Evolutionary conservation across 176 grass and related monocot genomes (phyloP).

Genomic region (Ananas comosus): DNA sequence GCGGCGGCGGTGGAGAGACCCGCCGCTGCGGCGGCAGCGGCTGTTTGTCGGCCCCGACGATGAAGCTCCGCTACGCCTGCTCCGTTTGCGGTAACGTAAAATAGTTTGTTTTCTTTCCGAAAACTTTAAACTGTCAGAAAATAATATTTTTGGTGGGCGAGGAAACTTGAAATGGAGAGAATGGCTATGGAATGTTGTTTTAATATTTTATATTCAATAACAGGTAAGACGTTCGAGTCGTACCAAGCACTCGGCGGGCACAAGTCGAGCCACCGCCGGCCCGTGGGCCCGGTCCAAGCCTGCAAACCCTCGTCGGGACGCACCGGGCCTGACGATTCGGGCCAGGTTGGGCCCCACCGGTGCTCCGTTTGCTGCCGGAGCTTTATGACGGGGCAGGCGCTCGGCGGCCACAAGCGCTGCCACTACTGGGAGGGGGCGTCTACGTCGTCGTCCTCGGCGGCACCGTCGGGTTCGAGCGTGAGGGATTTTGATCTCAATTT

Average conservation of each 20-base stretch:
- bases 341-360: conserved; percentile 24
- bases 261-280: conserved; percentile 73
- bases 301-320: background rate
- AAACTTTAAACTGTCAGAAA: too few relatives aligned
- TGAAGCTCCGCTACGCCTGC: conserved; percentile 45
- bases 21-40: too few relatives aligned
- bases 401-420: conserved; percentile 82
- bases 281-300: conserved; percentile 1
- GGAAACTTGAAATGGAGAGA: too few relatives aligned
- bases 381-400: conserved; percentile 65
- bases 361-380: conserved; percentile 51
- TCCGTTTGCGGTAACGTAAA: conserved; percentile 33
- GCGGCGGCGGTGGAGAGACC: too few relatives aligned
- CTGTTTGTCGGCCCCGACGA: background rate
- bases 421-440: conserved; percentile 70
- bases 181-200: too few relatives aligned
- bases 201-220: too few relatives aligned
- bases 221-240: conserved; percentile 48
- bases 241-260: conserved; percentile 78
- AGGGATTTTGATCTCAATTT: conserved; percentile 55
- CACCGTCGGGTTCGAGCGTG: conserved; percentile 21
- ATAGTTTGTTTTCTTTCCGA: too few relatives aligned
- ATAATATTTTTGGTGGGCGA: too few relatives aligned
- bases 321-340: background rate
- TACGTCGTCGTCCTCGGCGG: conserved; percentile 20